A percentile compares a stretch with the other conserved stretches of the same genome.
Evolutionary conservation across 176 grass and related monocot genomes (phyloP).

Genomic region (Themeda triandra): DNA sequence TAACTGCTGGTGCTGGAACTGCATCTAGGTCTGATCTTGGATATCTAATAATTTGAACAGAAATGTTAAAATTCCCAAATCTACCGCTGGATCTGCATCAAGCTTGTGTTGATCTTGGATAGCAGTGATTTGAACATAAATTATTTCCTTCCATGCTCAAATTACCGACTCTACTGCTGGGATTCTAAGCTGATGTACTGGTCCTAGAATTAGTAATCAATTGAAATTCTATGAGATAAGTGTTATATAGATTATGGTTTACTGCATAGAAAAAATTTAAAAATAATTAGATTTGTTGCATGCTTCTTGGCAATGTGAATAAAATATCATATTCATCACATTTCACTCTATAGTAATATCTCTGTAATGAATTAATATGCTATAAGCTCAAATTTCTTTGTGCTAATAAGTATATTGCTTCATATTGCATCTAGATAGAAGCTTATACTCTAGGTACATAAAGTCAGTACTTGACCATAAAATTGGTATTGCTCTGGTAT

Average conservation of each 20-base stretch:
- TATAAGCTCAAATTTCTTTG: background rate
- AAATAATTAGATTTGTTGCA: background rate
- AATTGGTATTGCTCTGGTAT: background rate
- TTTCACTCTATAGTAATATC: background rate
- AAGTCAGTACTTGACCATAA: background rate
- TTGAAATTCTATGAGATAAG: background rate
- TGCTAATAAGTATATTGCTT: background rate
- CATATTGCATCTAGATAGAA: background rate
- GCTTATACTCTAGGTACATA: background rate
- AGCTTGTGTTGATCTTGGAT: constrained; percentile 5
- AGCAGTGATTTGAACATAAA: constrained; percentile 5
- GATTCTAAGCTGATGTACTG: background rate
- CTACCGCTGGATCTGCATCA: background rate
- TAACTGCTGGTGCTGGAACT: background rate
- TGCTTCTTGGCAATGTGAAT: background rate
- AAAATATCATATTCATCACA: background rate
- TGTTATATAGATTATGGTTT: background rate
- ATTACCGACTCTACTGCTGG: background rate
- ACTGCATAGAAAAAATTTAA: background rate
- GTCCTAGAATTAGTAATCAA: background rate
- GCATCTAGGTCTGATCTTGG: background rate
- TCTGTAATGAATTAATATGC: background rate
- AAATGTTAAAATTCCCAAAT: background rate
- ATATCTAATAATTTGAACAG: background rate
- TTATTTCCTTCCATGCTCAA: background rate